Evolutionary conservation across 2,329 filamentous ascomycete species (phyloP), one percentile per base, ranked within the genome.

Genomic region (Cladophialophora bantiana): DNA sequence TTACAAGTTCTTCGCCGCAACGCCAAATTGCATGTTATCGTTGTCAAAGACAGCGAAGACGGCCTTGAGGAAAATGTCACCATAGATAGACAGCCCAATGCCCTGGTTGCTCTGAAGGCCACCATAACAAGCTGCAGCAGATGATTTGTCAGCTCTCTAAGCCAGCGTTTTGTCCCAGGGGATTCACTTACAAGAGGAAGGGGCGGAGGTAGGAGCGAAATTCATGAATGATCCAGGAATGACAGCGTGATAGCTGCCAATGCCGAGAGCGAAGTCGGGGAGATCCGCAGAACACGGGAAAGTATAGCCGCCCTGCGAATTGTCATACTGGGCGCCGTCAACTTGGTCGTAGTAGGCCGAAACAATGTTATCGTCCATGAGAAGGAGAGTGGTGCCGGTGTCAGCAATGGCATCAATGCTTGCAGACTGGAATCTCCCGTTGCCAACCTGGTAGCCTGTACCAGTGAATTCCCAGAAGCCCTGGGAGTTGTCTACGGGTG

Each of bases 61-160:
- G 63, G 86, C 86, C 86, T 95, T 95, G 71, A 95, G 84, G 81
- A 93, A 92, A 64, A 91, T 83, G 68, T 94, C 91, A 9, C 92
- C 92, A 64, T 94, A 86, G 74, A 96, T 92, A 64, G 84, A 87
- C 69, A 89, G 83, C 5, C 83, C 66, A n/a, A 70, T 48, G n/a
- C 83, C 85, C 1, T 77, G 74, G 72, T 85, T 82, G 70, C 79
- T 83, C 82, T 95, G 92, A 69, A 96, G 85, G 57, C 91, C 92
- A 63, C 92, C 92, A 77, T 87, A 94, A 83, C 92, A 95, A 64
- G 73, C 77, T 38, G 45, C 13, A 59, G 26, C 31, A 61, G 10
- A 40, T 6, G 20, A n/a, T 13, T 13, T 12, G 7, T 10, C 12
- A 52, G 26, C 20, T 10, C 38, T 4, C 38, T 42, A 12, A 31